Evolutionary conservation across 2,329 filamentous ascomycete genomes (phyloP).

Genomic region (Tympanopsis confertula): DNA sequence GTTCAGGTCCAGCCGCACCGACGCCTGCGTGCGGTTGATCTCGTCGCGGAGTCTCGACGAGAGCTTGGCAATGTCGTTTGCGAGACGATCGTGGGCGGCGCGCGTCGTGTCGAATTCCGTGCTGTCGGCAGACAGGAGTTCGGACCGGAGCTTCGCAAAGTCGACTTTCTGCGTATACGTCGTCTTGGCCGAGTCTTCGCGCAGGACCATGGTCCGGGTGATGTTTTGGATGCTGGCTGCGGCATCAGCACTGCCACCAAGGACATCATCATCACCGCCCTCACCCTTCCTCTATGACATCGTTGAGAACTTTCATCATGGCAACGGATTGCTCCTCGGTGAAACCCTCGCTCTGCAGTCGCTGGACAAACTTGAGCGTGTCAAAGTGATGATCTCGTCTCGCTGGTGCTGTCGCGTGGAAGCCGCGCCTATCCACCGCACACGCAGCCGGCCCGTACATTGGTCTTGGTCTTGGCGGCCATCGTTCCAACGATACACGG

Average conservation of each 20-base stretch:
- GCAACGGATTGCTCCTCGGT: conserved; percentile 89
- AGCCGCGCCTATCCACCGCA: conserved; percentile 33
- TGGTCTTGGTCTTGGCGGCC: not conserved
- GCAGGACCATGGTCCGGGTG: conserved; percentile 95
- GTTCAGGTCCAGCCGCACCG: conserved; percentile 83
- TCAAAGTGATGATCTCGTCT: conserved; percentile 88
- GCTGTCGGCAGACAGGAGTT: conserved; percentile 82
- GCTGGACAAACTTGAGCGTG: conserved; percentile 91
- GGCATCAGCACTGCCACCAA: conserved; percentile 2
- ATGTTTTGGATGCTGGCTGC: conserved; percentile 75
- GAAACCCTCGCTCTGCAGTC: conserved; percentile 81
- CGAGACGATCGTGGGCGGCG: conserved; percentile 79
- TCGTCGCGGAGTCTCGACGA: conserved; percentile 84
- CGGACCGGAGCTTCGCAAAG: conserved; percentile 90
- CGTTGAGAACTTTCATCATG: conserved; percentile 94
- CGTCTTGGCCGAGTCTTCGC: conserved; percentile 79
- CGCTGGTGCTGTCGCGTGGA: conserved; percentile 55
- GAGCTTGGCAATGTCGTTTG: conserved; percentile 89
- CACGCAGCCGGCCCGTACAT: conserved; percentile 19
- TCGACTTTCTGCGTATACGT: conserved; percentile 85
- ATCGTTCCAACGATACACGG: not conserved
- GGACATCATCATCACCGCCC: conserved; percentile 4
- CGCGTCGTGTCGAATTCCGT: conserved; percentile 83
- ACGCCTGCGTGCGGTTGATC: conserved; percentile 86
- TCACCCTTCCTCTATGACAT: conserved; percentile 90